phyloP scores from a whole-genome alignment of 163 green algal species.

The Scenedesmus sp. region DNA sequence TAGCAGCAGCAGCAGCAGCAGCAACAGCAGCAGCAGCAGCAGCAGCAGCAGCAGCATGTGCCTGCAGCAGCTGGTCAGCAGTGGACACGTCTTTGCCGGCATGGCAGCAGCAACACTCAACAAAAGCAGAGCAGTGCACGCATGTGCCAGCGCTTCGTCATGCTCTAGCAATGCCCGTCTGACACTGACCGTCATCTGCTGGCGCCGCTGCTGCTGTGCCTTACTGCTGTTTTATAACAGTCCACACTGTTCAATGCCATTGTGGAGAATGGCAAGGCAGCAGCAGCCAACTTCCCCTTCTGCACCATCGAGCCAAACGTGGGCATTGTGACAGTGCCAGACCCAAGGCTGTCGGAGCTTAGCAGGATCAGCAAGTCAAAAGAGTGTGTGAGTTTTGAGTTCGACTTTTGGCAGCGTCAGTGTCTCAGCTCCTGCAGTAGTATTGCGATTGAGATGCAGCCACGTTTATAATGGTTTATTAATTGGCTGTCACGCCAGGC shows the following conservation, averaged over 20 bases:
- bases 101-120: neutral
- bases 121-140: neutral
- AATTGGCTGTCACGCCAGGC: too few relatives aligned
- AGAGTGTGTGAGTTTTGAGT: constrained; percentile 62
- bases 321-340: constrained; percentile 94
- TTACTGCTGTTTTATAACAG: constrained; percentile 53
- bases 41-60: neutral
- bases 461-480: too few relatives aligned
- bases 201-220: neutral
- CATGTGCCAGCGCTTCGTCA: too few relatives aligned
- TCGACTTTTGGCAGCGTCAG: neutral
- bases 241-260: constrained; percentile 96
- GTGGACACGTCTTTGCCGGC: neutral
- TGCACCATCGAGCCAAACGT: constrained; percentile 98
- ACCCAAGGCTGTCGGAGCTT: constrained; percentile 87
- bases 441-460: neutral
- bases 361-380: constrained; percentile 74
- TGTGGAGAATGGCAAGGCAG: constrained; percentile 86
- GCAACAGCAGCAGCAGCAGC: neutral
- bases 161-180: too few relatives aligned
- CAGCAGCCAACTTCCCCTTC: constrained; percentile 96
- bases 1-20: neutral
- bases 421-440: neutral
- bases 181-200: neutral
- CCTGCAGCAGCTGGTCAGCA: neutral